These are phyloP conservation scores for Nakazawaea ernobii DNA, from an alignment of 805 yeast genomes.

Conservation along the genomic window DNA sequence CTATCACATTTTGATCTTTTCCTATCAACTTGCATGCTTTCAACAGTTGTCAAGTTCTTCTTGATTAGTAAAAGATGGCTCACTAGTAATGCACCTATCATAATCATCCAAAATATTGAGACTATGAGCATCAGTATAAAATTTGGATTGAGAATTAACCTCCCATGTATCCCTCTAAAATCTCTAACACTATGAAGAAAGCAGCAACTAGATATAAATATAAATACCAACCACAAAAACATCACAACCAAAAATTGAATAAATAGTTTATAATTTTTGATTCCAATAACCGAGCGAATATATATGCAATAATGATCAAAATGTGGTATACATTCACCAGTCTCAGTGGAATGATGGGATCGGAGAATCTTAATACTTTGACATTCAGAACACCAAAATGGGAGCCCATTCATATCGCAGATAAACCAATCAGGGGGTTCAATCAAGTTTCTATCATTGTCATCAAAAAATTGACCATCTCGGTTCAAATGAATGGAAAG, in stretches of 20 bases:
- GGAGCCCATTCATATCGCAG: slow-evolving; percentile 71
- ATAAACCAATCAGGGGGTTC: slow-evolving; percentile 53
- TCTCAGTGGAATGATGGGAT: slow-evolving; percentile 60
- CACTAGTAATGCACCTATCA: slow-evolving; percentile 35
- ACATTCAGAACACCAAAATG: slow-evolving; percentile 70
- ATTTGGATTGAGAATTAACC: slow-evolving; percentile 36
- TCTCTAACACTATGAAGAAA: slow-evolving; percentile 24
- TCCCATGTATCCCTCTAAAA: slow-evolving; percentile 19
- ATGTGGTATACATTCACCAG: slow-evolving; percentile 54
- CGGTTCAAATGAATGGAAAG: slow-evolving; percentile 17
- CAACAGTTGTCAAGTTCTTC: slow-evolving; percentile 53
- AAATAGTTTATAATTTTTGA: slow-evolving; percentile 56
- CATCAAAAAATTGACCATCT: slow-evolving; percentile 8
- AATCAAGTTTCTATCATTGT: slow-evolving; percentile 4
- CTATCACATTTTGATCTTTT: slow-evolving; percentile 20
- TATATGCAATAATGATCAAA: slow-evolving; percentile 85
- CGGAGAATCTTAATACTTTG: slow-evolving; percentile 60
- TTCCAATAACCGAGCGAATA: slow-evolving; percentile 71
- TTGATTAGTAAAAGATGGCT: slow-evolving; percentile 40
- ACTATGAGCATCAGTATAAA: slow-evolving; percentile 41
- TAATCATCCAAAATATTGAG: slow-evolving; percentile 37
- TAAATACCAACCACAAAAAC: slow-evolving; percentile 30
- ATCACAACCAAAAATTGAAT: slow-evolving; percentile 41
- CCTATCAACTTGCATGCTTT: slow-evolving; percentile 38
- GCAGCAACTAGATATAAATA: slow-evolving; percentile 31